Conservation (phyloP, 1,139 yeast genomes). For the Geotrichum fermentans region DNA sequence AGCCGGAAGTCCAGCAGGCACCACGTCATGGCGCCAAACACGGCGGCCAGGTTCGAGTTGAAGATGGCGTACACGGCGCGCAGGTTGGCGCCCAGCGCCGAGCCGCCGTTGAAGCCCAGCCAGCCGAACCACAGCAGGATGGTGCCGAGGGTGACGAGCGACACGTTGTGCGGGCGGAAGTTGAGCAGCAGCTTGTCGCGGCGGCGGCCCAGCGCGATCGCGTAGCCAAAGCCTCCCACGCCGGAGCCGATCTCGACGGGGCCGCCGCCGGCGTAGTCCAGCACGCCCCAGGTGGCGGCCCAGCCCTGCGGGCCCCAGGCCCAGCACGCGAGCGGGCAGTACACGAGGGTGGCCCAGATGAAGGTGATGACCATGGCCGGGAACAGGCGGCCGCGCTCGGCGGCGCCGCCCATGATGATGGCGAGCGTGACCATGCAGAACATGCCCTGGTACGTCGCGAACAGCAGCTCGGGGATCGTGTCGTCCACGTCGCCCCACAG, state of each 20-base stretch:
- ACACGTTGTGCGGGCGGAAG: conserved; percentile 91
- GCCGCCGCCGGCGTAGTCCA: conserved; percentile 97
- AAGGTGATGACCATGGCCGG: conserved; percentile 82
- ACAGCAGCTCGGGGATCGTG: conserved; percentile 75
- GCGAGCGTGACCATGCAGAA: conserved; percentile 86
- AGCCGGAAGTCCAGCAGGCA: conserved; percentile 80
- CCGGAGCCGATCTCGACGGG: conserved; percentile 94
- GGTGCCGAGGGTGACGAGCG: conserved; percentile 78
- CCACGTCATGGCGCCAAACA: conserved; percentile 91
- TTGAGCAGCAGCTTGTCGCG: conserved; percentile 79
- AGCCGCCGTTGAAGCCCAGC: conserved; percentile 72
- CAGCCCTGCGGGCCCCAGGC: conserved; percentile 91
- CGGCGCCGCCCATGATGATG: conserved; percentile 89
- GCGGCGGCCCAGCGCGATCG: conserved; percentile 77
- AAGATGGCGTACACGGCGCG: conserved; percentile 78
- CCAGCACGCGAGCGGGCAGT: conserved; percentile 93
- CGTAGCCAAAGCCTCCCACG: conserved; percentile 81
- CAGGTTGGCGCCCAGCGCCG: conserved; percentile 59
- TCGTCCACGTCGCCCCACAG: conserved; percentile 48
- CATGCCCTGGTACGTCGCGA: conserved; percentile 85
- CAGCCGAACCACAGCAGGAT: conserved; percentile 65
- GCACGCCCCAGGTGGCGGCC: conserved; percentile 84
- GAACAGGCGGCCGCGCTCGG: conserved; percentile 85
- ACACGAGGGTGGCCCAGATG: conserved; percentile 85
- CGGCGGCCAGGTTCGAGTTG: conserved; percentile 88